Evolutionary conservation across 2,329 filamentous ascomycete species (phyloP), one percentile per base, ranked within the genome.

Genomic region (Capronia epimyces): DNA sequence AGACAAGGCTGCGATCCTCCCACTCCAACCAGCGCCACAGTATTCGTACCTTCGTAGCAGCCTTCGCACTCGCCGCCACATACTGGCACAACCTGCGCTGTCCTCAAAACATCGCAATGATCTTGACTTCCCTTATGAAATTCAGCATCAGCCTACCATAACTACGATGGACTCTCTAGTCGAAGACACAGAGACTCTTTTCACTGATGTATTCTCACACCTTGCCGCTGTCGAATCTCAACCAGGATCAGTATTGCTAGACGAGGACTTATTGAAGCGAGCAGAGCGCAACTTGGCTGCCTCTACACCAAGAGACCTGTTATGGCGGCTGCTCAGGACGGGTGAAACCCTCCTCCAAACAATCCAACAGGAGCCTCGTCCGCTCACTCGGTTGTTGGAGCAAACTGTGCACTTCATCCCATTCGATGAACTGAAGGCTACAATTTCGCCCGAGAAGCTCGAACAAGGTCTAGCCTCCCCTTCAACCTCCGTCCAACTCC

Each of bases 331-430:
- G 13, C 46, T 62, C n/a, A 10, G 32, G 9, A 53, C 43, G 3
- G 57, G 60, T 6, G 59, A 62, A 46, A 34, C 29, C 8, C 52
- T 55, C 16, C 37, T 61, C 16, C 52, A 58, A 44, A 50, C 39
- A 7, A 65, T 83, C 3, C 76, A 79, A 56, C 76, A 81, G 64
- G 78, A 82, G 55, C 80, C 80, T 8, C 71, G 74, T 12, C 76
- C 78, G 20, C 65, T 80, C 27, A 75, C 74, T 12, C 71, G 72
- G 18, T 72, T 83, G 22, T 72, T 77, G 16, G 70, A 71, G 45
- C 75, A 73, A 53, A 68, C 78, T 5, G 66, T 76, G 8, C 64
- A 65, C 7, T 75, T 75, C 15, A 75, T 71, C 62, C 73, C 64
- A 49, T 79, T 78, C 60, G 65, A 69, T 27, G 71, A 77, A 46